Percentiles rank a stretch among this genome's conserved stretches.
These are phyloP conservation scores for Blastocystis hominis DNA, from an alignment of 352 stramenopile genomes.

Conservation along the genomic window DNA sequence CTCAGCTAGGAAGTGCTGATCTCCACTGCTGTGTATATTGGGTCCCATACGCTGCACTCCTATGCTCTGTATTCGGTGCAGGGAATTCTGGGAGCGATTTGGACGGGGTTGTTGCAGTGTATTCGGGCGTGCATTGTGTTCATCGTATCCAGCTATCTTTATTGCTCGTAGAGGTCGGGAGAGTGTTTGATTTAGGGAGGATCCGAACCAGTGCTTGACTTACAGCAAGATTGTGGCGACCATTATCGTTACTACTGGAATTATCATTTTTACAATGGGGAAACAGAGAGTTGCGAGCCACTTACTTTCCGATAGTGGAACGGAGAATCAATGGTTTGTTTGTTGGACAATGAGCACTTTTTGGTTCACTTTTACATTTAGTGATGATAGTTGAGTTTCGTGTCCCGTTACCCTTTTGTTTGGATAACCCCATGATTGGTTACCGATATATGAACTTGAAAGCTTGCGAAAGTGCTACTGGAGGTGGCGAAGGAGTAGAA, in stretches of 20 bases:
- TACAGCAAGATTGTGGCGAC: background rate
- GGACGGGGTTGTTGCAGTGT: conserved; percentile 22
- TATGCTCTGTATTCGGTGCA: conserved; percentile 6
- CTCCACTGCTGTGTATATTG: background rate
- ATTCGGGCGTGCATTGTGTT: conserved; percentile 27
- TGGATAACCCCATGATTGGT: background rate
- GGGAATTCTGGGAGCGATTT: background rate
- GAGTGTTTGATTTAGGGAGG: background rate
- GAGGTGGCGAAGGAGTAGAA: conserved; percentile 5
- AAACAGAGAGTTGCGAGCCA: background rate
- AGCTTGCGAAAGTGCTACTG: background rate
- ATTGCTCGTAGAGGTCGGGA: background rate
- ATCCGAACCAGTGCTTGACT: conserved; percentile 28
- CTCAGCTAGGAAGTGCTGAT: background rate
- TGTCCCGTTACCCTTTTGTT: background rate
- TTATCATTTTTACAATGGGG: conserved; percentile 15
- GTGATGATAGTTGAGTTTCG: background rate
- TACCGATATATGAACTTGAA: conserved; percentile 2
- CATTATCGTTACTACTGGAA: background rate
- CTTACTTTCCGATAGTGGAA: background rate
- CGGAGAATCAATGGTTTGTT: background rate
- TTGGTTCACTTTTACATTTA: background rate
- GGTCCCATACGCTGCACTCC: conserved; percentile 3
- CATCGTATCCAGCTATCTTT: background rate
- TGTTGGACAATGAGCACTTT: background rate